These are phyloP conservation scores for Syncephalis fuscata DNA, from an alignment of 371 early-diverging fungal species.

Conservation along the genomic window DNA sequence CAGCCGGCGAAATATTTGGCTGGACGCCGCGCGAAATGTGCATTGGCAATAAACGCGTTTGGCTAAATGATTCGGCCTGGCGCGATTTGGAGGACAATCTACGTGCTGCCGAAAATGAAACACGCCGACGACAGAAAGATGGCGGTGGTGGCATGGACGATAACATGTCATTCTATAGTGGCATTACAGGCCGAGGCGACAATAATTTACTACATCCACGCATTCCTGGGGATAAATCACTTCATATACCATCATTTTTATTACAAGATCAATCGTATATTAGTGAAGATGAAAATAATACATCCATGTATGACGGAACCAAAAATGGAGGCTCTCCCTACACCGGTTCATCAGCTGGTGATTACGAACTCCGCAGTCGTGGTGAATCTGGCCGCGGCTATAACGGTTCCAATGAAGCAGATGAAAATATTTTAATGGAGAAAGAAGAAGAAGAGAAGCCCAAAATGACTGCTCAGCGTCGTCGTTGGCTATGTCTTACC, in stretches of 20 bases:
- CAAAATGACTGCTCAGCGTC: conserved; percentile 33
- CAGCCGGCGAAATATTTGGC: conserved; percentile 30
- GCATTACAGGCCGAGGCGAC: conserved; percentile 9
- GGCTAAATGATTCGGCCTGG: conserved; percentile 44
- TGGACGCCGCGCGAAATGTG: conserved; percentile 49
- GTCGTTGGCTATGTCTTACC: conserved; percentile 55
- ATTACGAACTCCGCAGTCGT: conserved; percentile 71
- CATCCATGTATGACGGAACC: conserved; percentile 47
- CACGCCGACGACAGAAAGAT: conserved; percentile 24
- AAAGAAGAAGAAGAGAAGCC: conserved; percentile 15
- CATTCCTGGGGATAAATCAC: conserved; percentile 17
- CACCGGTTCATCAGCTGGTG: conserved; percentile 37
- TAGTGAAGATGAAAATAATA: too few species aligned
- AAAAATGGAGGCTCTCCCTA: conserved; percentile 80
- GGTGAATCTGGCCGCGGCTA: conserved; percentile 83
- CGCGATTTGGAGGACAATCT: conserved; percentile 27
- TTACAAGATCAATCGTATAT: conserved; percentile 32
- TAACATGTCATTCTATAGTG: conserved; percentile 3
- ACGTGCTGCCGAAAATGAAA: conserved; percentile 9
- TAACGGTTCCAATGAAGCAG: conserved; percentile 33
- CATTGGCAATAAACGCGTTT: conserved; percentile 47
- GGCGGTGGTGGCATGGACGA: conserved; percentile 11
- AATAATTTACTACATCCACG: conserved; percentile 20
- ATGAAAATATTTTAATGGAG: too few species aligned
- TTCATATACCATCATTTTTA: conserved; percentile 24